phyloP scores from a whole-genome alignment of 148 eudicot genomes.

The Camellia granthamiana region DNA sequence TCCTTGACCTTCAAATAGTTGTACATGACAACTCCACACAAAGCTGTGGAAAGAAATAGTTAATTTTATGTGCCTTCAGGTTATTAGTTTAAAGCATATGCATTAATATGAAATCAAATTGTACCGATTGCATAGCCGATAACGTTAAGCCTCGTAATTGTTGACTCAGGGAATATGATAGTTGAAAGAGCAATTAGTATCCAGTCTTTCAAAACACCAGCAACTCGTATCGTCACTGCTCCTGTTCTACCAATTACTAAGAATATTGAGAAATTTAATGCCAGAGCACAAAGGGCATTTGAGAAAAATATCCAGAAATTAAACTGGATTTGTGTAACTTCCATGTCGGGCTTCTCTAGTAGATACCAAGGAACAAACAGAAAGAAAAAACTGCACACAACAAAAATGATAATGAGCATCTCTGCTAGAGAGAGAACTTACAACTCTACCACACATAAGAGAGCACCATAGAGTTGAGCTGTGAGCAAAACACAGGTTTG shows the following conservation, averaged over 20 bases:
- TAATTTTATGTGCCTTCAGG: not conserved
- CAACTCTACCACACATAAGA: not conserved
- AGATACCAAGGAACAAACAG: slow-evolving; percentile 84
- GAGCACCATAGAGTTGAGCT: slow-evolving; percentile 2
- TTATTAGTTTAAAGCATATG: not conserved
- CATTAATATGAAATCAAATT: slow-evolving; percentile 1
- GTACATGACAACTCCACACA: slow-evolving; percentile 70
- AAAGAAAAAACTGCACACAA: slow-evolving; percentile 55
- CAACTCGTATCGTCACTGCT: slow-evolving; percentile 78
- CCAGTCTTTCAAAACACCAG: slow-evolving; percentile 92
- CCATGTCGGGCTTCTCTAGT: slow-evolving; percentile 77
- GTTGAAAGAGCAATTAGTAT: slow-evolving; percentile 86
- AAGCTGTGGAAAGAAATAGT: slow-evolving; percentile 34
- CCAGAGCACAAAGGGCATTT: slow-evolving; percentile 79
- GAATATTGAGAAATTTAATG: slow-evolving; percentile 86
- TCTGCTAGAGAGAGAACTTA: not conserved
- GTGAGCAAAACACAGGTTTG: not conserved
- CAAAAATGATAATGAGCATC: slow-evolving; percentile 11
- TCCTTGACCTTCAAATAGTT: slow-evolving; percentile 72
- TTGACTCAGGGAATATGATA: slow-evolving; percentile 73
- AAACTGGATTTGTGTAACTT: slow-evolving; percentile 66
- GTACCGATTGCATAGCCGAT: slow-evolving; percentile 83
- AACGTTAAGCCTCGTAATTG: slow-evolving; percentile 74
- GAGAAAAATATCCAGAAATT: slow-evolving; percentile 89
- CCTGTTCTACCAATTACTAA: slow-evolving; percentile 62